Evolutionary conservation across 345 rosid species (phyloP).

Genomic region (Eucalyptus sideroxylon): DNA sequence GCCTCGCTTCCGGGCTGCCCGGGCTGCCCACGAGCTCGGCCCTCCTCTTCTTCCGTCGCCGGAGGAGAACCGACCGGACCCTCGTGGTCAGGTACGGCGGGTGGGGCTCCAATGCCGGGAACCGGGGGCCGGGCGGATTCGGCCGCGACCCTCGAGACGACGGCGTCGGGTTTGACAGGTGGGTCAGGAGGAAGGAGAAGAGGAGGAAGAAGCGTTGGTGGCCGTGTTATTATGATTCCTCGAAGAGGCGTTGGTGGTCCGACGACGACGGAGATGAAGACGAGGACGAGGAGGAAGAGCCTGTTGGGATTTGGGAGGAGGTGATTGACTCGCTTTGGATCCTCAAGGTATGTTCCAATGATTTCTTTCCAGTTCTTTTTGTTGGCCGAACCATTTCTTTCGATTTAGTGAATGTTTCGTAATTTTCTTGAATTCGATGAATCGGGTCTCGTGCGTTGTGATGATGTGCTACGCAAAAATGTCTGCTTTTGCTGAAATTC

Average conservation of each 20-base stretch:
- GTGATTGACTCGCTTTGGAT: slow-evolving; percentile 26
- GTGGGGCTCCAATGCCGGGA: neutral
- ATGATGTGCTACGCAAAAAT: neutral
- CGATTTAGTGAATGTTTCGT: neutral
- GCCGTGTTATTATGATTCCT: neutral
- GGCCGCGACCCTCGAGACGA: neutral
- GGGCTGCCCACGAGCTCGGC: neutral
- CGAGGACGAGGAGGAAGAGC: neutral
- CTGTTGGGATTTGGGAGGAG: slow-evolving; percentile 13
- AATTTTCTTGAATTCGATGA: neutral
- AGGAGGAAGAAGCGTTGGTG: neutral
- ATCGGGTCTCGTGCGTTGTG: neutral
- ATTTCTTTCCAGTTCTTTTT: neutral
- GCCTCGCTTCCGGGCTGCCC: neutral
- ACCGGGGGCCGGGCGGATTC: neutral
- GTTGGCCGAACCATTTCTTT: neutral
- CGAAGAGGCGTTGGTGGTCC: slow-evolving; percentile 18
- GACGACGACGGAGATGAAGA: neutral
- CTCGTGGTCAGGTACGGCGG: neutral
- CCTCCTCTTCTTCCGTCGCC: neutral
- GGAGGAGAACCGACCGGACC: neutral
- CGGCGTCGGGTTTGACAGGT: neutral
- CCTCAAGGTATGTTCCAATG: slow-evolving; percentile 14
- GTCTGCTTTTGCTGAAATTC: neutral
- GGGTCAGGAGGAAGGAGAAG: neutral